These are phyloP conservation scores for Haplosporangium sp. DNA, from an alignment of 371 early-diverging fungal species.

Conservation along the genomic window DNA sequence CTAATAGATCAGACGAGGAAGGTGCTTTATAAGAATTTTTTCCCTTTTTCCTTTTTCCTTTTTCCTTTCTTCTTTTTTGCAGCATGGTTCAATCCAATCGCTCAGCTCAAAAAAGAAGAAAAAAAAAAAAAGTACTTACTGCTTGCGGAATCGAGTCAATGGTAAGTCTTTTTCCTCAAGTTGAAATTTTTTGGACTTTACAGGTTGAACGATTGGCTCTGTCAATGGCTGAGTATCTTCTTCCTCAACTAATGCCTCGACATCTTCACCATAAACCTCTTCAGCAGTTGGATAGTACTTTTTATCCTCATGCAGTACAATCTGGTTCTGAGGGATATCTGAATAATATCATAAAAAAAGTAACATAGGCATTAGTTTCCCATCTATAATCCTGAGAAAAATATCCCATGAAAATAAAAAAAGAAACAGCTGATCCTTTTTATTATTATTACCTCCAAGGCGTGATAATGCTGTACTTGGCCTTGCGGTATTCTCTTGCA, in stretches of 20 bases:
- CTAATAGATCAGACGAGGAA: background rate
- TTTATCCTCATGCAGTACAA: slow-evolving; percentile 97
- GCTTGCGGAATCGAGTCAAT: slow-evolving; percentile 86
- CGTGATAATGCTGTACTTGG: slow-evolving; percentile 55
- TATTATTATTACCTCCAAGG: slow-evolving; percentile 52
- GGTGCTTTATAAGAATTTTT: too few relatives aligned
- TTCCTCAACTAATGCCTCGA: slow-evolving; percentile 94
- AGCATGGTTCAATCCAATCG: background rate
- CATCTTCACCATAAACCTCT: slow-evolving; percentile 97
- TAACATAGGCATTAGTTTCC: background rate
- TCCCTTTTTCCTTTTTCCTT: too few relatives aligned
- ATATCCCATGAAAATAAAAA: background rate
- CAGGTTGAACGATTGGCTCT: slow-evolving; percentile 95
- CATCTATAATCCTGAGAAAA: background rate
- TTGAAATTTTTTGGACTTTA: slow-evolving; percentile 86
- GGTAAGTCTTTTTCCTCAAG: slow-evolving; percentile 90
- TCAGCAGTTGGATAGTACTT: slow-evolving; percentile 97
- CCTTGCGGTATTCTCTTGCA: slow-evolving; percentile 36
- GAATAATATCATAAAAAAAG: background rate
- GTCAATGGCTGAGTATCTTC: slow-evolving; percentile 96
- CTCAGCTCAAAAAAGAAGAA: too few relatives aligned
- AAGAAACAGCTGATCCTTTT: slow-evolving; percentile 17
- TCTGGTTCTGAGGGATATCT: slow-evolving; percentile 75
- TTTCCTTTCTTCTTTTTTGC: background rate
- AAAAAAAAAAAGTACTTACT: slow-evolving; percentile 63